Percentiles rank a stretch among this genome's conserved stretches.
Conservation (phyloP, 768 basidiomycete species). For the Plicaturopsis crispa region DNA sequence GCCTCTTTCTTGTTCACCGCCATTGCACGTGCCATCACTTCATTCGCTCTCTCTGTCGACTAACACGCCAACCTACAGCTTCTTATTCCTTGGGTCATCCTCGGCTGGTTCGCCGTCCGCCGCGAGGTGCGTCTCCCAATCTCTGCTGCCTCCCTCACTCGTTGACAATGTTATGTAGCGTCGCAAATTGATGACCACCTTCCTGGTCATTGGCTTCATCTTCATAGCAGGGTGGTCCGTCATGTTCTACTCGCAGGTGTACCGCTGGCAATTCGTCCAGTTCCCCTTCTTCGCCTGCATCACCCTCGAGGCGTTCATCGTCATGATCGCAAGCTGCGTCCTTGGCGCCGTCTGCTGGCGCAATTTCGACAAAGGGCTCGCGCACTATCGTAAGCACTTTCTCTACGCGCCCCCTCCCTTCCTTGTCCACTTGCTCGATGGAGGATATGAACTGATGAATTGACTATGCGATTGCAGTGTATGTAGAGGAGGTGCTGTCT, state of each 20-base stretch:
- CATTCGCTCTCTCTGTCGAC: background rate
- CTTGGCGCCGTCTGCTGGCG: conserved; percentile 41
- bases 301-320: conserved; percentile 28
- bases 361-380: conserved; percentile 48
- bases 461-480: conserved; percentile 17
- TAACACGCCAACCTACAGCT: conserved; percentile 19
- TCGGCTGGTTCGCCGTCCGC: conserved; percentile 45
- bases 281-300: conserved; percentile 42
- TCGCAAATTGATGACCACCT: background rate
- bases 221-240: conserved; percentile 15
- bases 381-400: conserved; percentile 37
- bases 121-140: conserved; percentile 34
- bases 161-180: conserved; percentile 21
- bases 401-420: background rate
- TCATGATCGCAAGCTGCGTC: conserved; percentile 31
- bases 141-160: conserved; percentile 28
- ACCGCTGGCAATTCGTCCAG: conserved; percentile 23
- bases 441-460: no score
- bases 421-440: no score
- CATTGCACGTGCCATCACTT: conserved; percentile 24
- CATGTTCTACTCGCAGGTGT: conserved; percentile 13
- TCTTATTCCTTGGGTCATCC: conserved; percentile 36
- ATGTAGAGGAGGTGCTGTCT: conserved; percentile 30
- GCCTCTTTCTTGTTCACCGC: conserved; percentile 31
- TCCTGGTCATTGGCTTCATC: conserved; percentile 33